Evolutionary conservation across 1,284 basidiomycete genomes (phyloP), one percentile per base, ranked within the genome.

Genomic region (Apiotrichum porosum): DNA sequence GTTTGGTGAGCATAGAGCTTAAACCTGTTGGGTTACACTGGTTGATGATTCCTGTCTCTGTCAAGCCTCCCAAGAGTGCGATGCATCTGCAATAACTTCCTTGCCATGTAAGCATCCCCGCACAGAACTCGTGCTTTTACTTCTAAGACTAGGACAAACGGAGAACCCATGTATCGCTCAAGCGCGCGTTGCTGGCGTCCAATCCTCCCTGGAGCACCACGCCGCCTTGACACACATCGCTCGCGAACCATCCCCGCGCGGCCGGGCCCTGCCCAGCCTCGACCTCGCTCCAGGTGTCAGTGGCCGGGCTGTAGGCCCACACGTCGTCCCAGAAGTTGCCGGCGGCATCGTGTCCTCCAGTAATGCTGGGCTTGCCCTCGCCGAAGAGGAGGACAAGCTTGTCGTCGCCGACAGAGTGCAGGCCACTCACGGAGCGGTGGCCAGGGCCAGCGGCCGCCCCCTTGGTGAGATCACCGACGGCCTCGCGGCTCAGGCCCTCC

Each of bases 201-300:
- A 72, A 41, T 1, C 72, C 72, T 4, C 72, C 72, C 42, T 63
- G 65, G 0, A 72, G 32, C 0, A 68, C 57, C n/a, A 63, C 49
- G 3, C 54, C 50, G 14, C 39, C 45, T 9, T 30, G 57, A 1
- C 24, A 28, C 0, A 22, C 42, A 19, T 60, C 61, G 26, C 58
- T 61, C 8, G 61, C 64, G 42, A 73, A 67, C 69, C 72, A 73
- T 0, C 72, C 72, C 18, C 72, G 56, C 10, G 59, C 57, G 13
- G 47, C 49, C 2, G 68, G 66, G 23, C 37, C 36, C 6, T 46
- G 57, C 9, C 43, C 38, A 9, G 9, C 23, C 9, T 38, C 18
- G 9, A 59, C 47, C 48, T 60, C 45, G 21, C 37, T 28, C 62
- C 62, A 65, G 10, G 9, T 33, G 26, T 47, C 41, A 6, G 24